Conservation (phyloP, 129 eudicot genomes). For the Centella asiatica region DNA sequence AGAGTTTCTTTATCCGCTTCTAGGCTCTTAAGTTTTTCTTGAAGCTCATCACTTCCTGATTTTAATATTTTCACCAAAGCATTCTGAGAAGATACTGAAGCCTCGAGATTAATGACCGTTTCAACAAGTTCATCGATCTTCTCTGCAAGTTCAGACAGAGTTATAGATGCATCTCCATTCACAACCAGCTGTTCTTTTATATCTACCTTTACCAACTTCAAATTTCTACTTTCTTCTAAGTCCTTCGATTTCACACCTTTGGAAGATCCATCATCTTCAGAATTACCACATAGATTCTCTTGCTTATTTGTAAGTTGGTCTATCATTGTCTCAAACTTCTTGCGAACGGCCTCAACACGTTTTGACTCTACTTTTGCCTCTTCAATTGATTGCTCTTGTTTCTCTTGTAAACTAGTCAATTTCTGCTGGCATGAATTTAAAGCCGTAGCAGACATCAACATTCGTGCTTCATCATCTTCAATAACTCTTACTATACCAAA, state of each 20-base stretch:
- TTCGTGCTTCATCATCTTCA: slow-evolving; percentile 62
- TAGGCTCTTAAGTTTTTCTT: slow-evolving; percentile 28
- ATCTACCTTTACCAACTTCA: slow-evolving; percentile 21
- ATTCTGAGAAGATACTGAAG: slow-evolving; percentile 40
- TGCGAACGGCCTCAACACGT: slow-evolving; percentile 28
- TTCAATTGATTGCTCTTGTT: slow-evolving; percentile 24
- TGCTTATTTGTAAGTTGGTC: slow-evolving; percentile 1
- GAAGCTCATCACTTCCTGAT: slow-evolving; percentile 42
- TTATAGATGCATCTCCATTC: slow-evolving; percentile 18
- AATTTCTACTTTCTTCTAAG: slow-evolving; percentile 13
- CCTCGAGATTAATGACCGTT: slow-evolving; percentile 43
- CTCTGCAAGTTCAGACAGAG: slow-evolving; percentile 49
- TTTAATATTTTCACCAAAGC: slow-evolving; percentile 38
- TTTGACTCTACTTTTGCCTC: slow-evolving; percentile 42
- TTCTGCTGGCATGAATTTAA: slow-evolving; percentile 52
- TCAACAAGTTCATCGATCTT: slow-evolving; percentile 69
- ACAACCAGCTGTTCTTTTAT: slow-evolving; percentile 25
- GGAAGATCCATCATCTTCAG: background rate
- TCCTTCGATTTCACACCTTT: background rate
- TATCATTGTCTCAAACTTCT: slow-evolving; percentile 30
- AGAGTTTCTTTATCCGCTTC: slow-evolving; percentile 34
- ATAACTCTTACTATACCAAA: slow-evolving; percentile 35
- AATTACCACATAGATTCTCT: background rate
- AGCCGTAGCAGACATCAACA: slow-evolving; percentile 48
- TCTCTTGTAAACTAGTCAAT: slow-evolving; percentile 31